Evolutionary conservation across 1,139 yeast species (phyloP), one percentile per base, ranked within the genome.

Genomic region (Blastobotrys apis): DNA sequence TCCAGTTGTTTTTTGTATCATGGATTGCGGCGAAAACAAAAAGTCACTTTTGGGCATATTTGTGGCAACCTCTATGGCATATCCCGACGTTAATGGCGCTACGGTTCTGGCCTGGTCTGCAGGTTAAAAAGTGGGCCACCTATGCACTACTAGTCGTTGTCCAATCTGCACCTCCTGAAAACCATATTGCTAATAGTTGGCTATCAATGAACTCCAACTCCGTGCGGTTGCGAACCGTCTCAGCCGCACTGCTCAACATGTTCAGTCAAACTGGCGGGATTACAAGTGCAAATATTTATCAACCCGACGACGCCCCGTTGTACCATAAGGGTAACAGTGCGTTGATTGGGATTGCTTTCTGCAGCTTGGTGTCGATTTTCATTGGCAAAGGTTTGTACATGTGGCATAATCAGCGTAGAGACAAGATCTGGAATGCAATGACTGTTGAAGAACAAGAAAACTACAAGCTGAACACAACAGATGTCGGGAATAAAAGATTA

Each of bases 171-270:
- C 68, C 69, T 4, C 59, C 73, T 47, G 69, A 70, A 31, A 75
- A 75, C 56, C 80, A 83, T 0, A 73, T 80, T 45, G 66, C 74
- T 53, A 80, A 79, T 37, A 66, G 79, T 4, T 78, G 84, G 81
- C 72, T 75, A 41, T 78, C 84, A 1, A 63, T 76, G 42, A 81
- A 80, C 53, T 71, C 85, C 10, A 77, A 78, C 51, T 70, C 81
- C 23, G 80, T 81, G 20, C 64, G 79, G 37, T 68, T 77, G 5
- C 67, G 88, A 53, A 74, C 86, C 0, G 74, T 81, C 9, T 70
- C 80, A 20, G 73, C 83, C 2, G 80, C 88, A 0, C 48, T 80
- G 30, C 79, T 78, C 59, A 82, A 81, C 56, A 79, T 81, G 67
- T 69, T 69, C 52, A 79, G 76, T 1, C 87, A 81, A 59, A 60